Evolutionary conservation across 495 filamentous ascomycete genomes (phyloP), one percentile per base, ranked within the genome.

Genomic region (Neurospora discreta): DNA sequence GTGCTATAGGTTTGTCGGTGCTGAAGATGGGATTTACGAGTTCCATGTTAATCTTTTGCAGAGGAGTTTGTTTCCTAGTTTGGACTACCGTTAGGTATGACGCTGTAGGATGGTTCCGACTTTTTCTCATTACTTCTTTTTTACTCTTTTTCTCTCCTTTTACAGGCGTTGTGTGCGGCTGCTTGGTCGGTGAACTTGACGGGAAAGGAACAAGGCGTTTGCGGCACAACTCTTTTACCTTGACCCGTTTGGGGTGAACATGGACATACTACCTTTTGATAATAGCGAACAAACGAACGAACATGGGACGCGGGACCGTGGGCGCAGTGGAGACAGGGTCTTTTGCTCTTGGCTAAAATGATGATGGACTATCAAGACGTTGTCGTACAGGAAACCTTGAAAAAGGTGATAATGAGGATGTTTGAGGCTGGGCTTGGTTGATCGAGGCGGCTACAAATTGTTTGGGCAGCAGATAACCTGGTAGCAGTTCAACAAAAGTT

Each of bases 1-100:
- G 39, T 9, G 9, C 11, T 2, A 39, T 23, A 76, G 92, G 72
- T 93, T 89, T 74, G 84, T 92, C 75, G 92, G 86, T n/a, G 91
- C 90, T 4, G 85, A 91, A 70, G 85, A 90, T 68, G 92, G 92
- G 23, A 90, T 94, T 20, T 90, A 91, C 72, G 90, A 93, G 79
- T 91, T 89, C 73, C 84, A 85, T 30, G 82, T 93, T 71, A 90
- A 94, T 76, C 77, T 89, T 26, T 77, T 84, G n/a, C 86, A 87
- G 68, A 85, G 91, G 71, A 91, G 88, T 79, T 84, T 86, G 6
- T 91, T 89, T 75, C 90, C 91, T 36, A 84, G 84, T 40, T 81
- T 91, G 46, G 81, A 82, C 30, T 85, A 87, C 73, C 84, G 90
- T 70, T 93, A 74, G 46, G 20, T 58, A 7, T 52, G 8, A 38